phyloP scores from a whole-genome alignment of 805 yeast species.

The Saturnispora hagleri region DNA sequence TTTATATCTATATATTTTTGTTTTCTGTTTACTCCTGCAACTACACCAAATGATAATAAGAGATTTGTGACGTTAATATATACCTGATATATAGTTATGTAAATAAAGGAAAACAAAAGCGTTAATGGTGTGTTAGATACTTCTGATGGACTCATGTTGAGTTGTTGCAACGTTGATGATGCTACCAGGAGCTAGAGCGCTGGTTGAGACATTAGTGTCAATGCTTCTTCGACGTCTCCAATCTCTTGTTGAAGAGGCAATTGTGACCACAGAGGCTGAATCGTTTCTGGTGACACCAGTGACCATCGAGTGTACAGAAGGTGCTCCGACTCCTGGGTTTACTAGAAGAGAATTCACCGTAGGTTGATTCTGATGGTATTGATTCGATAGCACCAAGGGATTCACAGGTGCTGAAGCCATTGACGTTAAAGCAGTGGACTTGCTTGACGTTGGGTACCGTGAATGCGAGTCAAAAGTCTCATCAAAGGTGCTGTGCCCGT shows the following conservation, averaged over 20 bases:
- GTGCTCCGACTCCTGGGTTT: background rate
- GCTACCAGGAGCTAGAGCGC: conserved; percentile 69
- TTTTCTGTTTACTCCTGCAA: background rate
- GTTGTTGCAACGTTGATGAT: background rate
- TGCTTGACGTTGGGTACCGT: conserved; percentile 4
- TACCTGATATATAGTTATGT: background rate
- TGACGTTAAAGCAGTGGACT: conserved; percentile 10
- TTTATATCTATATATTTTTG: background rate
- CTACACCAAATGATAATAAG: background rate
- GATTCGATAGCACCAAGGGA: background rate
- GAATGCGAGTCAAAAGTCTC: conserved; percentile 3
- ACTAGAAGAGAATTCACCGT: background rate
- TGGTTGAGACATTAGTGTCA: conserved; percentile 51
- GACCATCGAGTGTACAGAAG: conserved; percentile 2
- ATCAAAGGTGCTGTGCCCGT: background rate
- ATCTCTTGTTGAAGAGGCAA: conserved; percentile 28
- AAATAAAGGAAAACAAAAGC: background rate
- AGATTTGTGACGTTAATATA: background rate
- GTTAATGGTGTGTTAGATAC: background rate
- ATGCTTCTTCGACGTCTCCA: conserved; percentile 26
- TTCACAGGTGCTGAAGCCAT: conserved; percentile 2
- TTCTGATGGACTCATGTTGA: background rate
- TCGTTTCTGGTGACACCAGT: conserved; percentile 11
- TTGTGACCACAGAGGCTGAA: conserved; percentile 27
- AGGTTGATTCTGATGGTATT: background rate